Evolutionary conservation across 2,329 filamentous ascomycete genomes (phyloP).

Genomic region (Bipolaris victoriae): DNA sequence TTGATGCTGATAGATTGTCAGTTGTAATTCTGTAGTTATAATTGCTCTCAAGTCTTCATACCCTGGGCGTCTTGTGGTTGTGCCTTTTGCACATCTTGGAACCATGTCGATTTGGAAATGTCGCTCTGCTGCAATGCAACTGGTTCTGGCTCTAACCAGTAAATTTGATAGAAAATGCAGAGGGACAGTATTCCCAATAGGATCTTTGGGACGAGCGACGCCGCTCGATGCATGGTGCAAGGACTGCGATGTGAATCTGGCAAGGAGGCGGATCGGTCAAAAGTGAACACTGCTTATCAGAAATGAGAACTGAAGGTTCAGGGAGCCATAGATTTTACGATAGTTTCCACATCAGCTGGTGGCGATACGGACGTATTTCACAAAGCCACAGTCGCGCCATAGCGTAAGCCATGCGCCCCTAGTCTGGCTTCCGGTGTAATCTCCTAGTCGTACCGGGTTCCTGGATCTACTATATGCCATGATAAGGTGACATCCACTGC

Average conservation of each 20-base stretch:
- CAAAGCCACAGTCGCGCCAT: neutral
- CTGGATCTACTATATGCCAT: too few relatives aligned
- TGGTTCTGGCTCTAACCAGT: neutral
- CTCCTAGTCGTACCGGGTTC: neutral
- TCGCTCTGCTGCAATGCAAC: conserved; percentile 2
- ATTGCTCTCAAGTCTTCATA: neutral
- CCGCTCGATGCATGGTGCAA: neutral
- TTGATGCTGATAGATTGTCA: neutral
- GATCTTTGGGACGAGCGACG: conserved; percentile 3
- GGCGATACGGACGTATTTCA: neutral
- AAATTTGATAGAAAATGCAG: conserved; percentile 15
- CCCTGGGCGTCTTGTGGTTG: conserved; percentile 2
- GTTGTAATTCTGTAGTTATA: neutral
- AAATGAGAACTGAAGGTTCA: neutral
- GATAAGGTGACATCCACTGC: neutral
- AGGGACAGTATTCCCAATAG: conserved; percentile 8
- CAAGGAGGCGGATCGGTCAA: too few relatives aligned
- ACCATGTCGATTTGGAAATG: conserved; percentile 8
- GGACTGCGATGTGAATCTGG: too few relatives aligned
- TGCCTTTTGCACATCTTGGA: conserved; percentile 10
- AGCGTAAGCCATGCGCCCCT: neutral
- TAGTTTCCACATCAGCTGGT: neutral
- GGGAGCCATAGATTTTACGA: neutral
- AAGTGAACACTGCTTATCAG: too few relatives aligned
- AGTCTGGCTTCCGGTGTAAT: neutral